These are phyloP conservation scores for Rhododendron ferrugineum DNA, from an alignment of 148 eudicot genomes.

Conservation along the genomic window DNA sequence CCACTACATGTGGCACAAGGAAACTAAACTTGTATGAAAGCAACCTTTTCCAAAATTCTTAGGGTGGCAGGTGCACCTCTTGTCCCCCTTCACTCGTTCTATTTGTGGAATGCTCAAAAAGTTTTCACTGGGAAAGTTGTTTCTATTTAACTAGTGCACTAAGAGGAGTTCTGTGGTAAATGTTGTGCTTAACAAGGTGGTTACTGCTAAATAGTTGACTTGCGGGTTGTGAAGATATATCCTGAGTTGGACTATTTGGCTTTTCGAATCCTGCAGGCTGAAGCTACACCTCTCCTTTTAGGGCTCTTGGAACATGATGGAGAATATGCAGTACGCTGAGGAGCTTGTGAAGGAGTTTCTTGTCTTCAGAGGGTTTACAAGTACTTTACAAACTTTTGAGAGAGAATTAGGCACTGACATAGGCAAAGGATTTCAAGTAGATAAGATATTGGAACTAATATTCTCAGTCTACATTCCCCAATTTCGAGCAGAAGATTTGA, in stretches of 20 bases:
- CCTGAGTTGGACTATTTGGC: background rate
- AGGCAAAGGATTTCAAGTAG: conserved; percentile 80
- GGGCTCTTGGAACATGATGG: conserved; percentile 43
- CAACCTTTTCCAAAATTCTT: background rate
- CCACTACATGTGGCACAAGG: background rate
- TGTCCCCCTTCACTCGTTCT: background rate
- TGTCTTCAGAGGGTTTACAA: conserved; percentile 85
- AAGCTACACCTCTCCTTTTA: conserved; percentile 9
- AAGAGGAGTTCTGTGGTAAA: background rate
- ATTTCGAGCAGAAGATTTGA: conserved; percentile 57
- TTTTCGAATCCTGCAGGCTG: background rate
- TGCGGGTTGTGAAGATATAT: background rate
- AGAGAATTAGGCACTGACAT: conserved; percentile 72
- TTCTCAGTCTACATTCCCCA: conserved; percentile 73
- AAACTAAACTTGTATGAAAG: background rate
- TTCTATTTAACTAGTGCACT: background rate
- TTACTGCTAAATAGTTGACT: background rate
- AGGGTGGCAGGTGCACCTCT: background rate
- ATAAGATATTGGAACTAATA: conserved; percentile 76
- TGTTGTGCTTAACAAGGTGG: background rate
- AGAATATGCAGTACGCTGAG: conserved; percentile 83
- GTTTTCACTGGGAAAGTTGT: background rate
- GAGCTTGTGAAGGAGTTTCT: conserved; percentile 88
- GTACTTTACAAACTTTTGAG: conserved; percentile 69
- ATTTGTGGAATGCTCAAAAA: background rate